Percentiles rank a stretch among this genome's conserved stretches.
These are phyloP conservation scores for Elsinoe necatrix DNA, from an alignment of 2,329 filamentous ascomycete genomes.

Conservation along the genomic window DNA sequence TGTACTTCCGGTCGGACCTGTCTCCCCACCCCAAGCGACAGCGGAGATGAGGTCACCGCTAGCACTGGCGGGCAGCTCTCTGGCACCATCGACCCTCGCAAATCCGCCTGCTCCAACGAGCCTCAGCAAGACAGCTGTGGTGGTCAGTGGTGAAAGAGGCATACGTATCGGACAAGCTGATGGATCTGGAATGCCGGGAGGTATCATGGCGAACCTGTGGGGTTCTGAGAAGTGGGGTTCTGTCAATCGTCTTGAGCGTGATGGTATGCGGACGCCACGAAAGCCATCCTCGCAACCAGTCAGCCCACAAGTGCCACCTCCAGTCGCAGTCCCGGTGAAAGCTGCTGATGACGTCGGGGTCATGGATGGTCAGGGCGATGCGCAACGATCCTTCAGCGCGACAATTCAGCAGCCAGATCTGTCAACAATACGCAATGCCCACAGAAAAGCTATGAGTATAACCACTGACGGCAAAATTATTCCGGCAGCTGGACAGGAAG, in stretches of 20 bases:
- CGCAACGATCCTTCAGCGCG: constrained; percentile 17
- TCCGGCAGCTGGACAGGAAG: constrained; percentile 28
- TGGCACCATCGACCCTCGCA: constrained; percentile 75
- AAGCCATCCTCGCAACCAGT: constrained; percentile 19
- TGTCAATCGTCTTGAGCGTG: constrained; percentile 52
- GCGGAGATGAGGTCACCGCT: constrained; percentile 25
- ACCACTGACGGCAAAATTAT: constrained; percentile 30
- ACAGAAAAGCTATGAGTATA: constrained; percentile 51
- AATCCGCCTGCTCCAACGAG: constrained; percentile 77
- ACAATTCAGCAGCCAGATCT: constrained; percentile 11
- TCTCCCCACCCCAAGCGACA: constrained; percentile 31
- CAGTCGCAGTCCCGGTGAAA: constrained; percentile 14
- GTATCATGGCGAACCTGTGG: constrained; percentile 89
- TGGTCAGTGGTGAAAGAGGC: constrained; percentile 68
- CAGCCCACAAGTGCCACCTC: constrained; percentile 17
- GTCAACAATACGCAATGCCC: constrained; percentile 26
- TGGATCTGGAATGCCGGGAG: constrained; percentile 66
- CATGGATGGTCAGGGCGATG: constrained; percentile 23
- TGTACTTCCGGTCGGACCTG: constrained; percentile 58
- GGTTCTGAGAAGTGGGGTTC: constrained; percentile 76
- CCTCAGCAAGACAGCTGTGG: constrained; percentile 75
- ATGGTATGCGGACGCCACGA: constrained; percentile 35
- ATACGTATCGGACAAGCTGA: constrained; percentile 51
- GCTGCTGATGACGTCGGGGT: constrained; percentile 27
- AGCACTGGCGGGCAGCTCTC: constrained; percentile 44